These are phyloP conservation scores for Dothideomycetes sp. DNA, from an alignment of 2,329 filamentous ascomycete genomes.

Conservation along the genomic window DNA sequence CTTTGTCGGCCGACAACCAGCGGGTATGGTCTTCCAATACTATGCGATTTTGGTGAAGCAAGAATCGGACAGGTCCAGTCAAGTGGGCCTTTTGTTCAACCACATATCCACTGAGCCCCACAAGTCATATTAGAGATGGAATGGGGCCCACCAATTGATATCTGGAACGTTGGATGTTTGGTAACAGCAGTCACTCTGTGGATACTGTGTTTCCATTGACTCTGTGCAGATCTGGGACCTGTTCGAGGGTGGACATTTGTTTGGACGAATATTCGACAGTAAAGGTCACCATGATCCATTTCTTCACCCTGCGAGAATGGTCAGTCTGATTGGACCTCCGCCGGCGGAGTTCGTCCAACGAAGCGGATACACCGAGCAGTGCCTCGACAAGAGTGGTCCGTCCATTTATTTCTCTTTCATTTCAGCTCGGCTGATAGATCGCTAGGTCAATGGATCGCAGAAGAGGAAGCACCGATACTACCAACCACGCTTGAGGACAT, in stretches of 20 bases:
- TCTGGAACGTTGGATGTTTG: conserved; percentile 21
- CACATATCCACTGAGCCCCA: conserved; percentile 19
- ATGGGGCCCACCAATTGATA: conserved; percentile 20
- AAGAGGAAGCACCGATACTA: not conserved
- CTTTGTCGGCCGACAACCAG: conserved; percentile 9
- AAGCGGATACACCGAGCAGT: conserved; percentile 8
- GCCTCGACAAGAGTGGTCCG: conserved; percentile 10
- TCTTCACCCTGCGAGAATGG: conserved; percentile 12
- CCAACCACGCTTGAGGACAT: conserved; percentile 9
- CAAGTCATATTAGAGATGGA: conserved; percentile 20
- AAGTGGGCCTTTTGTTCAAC: conserved; percentile 8
- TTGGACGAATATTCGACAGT: conserved; percentile 1
- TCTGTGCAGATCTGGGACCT: not conserved
- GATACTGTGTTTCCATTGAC: not conserved
- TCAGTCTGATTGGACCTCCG: conserved; percentile 16
- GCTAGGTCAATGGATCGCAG: not conserved
- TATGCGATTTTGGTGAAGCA: conserved; percentile 15
- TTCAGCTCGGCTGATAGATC: not conserved
- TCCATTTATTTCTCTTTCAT: not conserved
- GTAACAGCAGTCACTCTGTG: conserved; percentile 9
- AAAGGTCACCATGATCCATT: not conserved
- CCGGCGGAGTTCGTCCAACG: conserved; percentile 13
- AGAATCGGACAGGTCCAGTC: conserved; percentile 5
- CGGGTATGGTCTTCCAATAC: conserved; percentile 9
- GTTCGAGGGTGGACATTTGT: not conserved